Base-by-base conservation (phyloP, 352 stramenopile species). In the Globisporangium okanoganense region DNA sequence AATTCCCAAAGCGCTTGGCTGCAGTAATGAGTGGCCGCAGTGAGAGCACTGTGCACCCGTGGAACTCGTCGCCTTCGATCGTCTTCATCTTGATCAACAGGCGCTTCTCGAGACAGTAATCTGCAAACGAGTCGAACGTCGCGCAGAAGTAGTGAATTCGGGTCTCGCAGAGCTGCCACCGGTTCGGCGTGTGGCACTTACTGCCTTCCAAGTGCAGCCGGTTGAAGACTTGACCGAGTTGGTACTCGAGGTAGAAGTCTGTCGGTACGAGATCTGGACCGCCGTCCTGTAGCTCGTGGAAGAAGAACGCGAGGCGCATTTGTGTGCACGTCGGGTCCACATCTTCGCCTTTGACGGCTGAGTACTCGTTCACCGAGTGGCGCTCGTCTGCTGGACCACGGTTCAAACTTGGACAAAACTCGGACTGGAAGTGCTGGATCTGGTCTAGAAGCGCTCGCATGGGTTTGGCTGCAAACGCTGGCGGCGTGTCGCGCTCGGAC, bases 261-360 rank as follows among this genome's bases (percentile, higher is more conserved):
- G 78, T 82, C 1, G 82, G 75, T 6, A 66, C 64, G 35, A 90
- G 62, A 1, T 79, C 51, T 0, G 75, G 76, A 0, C 82, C 79
- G 33, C 70, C 82, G 51, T 94, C 85, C 52, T 94, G 85, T 2
- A 94, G 62, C 55, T 94, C 85, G 50, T 94, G 82, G 55, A 94
- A 94, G 67, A 94, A 90, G 48, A 94, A 84, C 29, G 85, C 72
- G 14, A 94, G 50, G 1, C 82, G 79, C 35, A 94, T 62, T 38
- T 92, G 79, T 0, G 78, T 64, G 36, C 72, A 79, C 12, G 75
- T 92, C n/a, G 82, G 85, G n/a, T 94, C 85, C 7, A 94, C 69
- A 20, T 90, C 81, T 9, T 55, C 45, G 14, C 78, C 82, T 24
- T 56, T 58, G 8, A 76, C 22, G 0, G 53, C 22, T 1, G 61